Evolutionary conservation across 2,329 filamentous ascomycete species (phyloP), one percentile per base, ranked within the genome.

Genomic region (Xenoacremonium recifei): DNA sequence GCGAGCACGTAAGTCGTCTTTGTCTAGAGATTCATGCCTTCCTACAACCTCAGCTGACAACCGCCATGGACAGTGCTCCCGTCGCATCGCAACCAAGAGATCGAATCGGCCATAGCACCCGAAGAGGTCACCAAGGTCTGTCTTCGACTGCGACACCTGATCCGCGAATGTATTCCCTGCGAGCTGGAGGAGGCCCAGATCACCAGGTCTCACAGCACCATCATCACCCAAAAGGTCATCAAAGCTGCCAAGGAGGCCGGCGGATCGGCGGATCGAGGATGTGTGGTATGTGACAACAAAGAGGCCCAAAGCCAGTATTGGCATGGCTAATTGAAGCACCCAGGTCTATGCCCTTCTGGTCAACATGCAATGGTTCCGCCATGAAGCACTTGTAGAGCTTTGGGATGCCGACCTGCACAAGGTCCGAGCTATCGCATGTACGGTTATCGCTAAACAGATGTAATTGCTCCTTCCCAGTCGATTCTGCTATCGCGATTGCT

Each of bases 351-450:
- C 87, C 52, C 71, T 96, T 42, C 76, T 96, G 4, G 80, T 95
- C 34, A 79, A 75, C 53, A 78, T 79, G 63, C 70, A 71, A 39
- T 85, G 82, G 82, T 97, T 96, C 67, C 84, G 80, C 60, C 81
- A 80, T 48, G 91, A 97, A 68, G 82, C 89, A 2, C 49, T 76
- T 20, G 65, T 84, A 6, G 93, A 99, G 72, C 79, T 97, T 3
- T 99, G 92, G 89, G 92, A 99, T 65, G 84, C 91, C 6, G 85
- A 89, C 45, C 73, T 97, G 29, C 89, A 96, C 62, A 70, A 84
- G 31, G 71, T 93, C 27, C 81, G 92, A 21, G 89, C 89, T 2
- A 72, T 79, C 3, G 91, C 93, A 12, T 96, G 90, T 60, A 90
- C 96, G 64, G 84, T 96, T 35, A 85, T 99, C 57, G 91, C 93